These are phyloP conservation scores for Melanogaster broomeanus DNA, from an alignment of 768 basidiomycete genomes.

Conservation along the genomic window DNA sequence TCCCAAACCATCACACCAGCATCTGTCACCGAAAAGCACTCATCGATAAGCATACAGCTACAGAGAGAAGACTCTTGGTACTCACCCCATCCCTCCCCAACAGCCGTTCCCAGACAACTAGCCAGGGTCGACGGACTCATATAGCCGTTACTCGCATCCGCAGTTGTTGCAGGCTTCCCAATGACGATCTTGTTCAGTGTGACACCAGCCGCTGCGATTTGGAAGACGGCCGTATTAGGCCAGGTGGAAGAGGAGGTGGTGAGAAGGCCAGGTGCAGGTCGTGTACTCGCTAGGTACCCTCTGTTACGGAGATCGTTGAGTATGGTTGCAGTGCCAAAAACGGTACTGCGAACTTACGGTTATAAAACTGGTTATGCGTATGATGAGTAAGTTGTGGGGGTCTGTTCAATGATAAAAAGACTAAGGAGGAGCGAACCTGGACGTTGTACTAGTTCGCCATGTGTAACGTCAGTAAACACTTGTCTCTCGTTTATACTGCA, in stretches of 20 bases:
- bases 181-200: conserved; percentile 67
- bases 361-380: neutral
- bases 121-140: conserved; percentile 59
- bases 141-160: conserved; percentile 56
- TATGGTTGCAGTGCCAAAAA: neutral
- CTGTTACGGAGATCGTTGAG: conserved; percentile 13
- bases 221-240: conserved; percentile 48
- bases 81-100: conserved; percentile 67
- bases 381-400: neutral
- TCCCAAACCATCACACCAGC: conserved; percentile 43
- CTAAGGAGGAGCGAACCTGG: conserved; percentile 21
- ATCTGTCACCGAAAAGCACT: conserved; percentile 23
- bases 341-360: neutral
- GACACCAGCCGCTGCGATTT: conserved; percentile 56
- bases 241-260: conserved; percentile 39
- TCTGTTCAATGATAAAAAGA: neutral
- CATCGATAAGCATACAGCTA: no score
- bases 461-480: neutral
- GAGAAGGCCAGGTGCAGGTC: conserved; percentile 40
- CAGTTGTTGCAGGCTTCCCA: conserved; percentile 61
- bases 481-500: neutral
- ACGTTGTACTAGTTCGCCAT: conserved; percentile 37
- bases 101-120: conserved; percentile 61
- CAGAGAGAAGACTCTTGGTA: conserved; percentile 4
- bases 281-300: conserved; percentile 41